Percentiles rank a stretch among this genome's conserved stretches.
Conservation (phyloP, 257 asterid genomes). For the Catharanthus roseus region DNA sequence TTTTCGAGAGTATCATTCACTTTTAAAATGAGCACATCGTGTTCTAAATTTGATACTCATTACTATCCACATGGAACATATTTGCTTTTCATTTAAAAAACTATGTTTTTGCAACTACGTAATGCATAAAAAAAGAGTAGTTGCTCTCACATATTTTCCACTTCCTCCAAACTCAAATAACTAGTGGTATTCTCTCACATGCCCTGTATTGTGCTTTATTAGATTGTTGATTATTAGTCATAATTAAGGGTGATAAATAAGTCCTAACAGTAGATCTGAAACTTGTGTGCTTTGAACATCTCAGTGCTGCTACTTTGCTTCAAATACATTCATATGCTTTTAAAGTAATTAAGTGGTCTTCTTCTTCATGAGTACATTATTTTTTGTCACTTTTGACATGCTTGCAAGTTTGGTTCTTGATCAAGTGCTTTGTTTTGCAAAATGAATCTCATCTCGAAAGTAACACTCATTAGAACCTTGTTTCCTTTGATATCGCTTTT, state of each 20-base stretch:
- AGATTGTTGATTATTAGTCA: neutral
- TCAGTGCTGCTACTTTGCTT: neutral
- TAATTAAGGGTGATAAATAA: neutral
- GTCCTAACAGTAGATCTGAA: neutral
- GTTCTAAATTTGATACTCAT: neutral
- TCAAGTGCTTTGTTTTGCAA: neutral
- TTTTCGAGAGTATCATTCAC: no score
- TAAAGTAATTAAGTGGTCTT: neutral
- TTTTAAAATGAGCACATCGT: neutral
- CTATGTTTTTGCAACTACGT: no score
- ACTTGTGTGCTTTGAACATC: neutral
- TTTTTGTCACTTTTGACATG: neutral
- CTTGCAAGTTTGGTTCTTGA: neutral
- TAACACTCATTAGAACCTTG: neutral
- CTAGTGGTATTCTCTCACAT: neutral
- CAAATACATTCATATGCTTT: neutral
- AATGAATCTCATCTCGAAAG: neutral
- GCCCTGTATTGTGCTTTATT: neutral
- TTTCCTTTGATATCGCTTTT: neutral
- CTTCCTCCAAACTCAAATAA: neutral
- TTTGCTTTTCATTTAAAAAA: no score
- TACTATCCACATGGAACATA: neutral
- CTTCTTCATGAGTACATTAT: conserved; percentile 33
- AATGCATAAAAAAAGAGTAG: neutral
- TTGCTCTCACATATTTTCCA: neutral